Base-by-base conservation (phyloP, 495 filamentous ascomycete species). In the Daldinia grandis region DNA sequence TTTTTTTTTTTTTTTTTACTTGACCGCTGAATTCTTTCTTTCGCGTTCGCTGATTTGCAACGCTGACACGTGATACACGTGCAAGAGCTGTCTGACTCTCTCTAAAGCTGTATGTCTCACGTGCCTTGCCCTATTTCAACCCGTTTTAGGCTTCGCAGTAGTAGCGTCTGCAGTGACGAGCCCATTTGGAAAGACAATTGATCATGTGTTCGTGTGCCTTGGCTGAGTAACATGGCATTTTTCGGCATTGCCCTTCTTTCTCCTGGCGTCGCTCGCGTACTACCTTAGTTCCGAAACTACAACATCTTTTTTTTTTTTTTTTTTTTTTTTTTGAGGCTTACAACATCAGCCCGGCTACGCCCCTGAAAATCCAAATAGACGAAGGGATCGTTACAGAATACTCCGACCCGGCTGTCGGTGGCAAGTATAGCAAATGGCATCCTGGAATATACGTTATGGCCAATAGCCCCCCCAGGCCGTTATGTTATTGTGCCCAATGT, bases 171-270 rank as follows among this genome's bases (percentile, higher is more conserved):
- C 69, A 38, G 69, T 65, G 64, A 61, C 64, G 58, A 65, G 56
- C 69, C 54, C 47, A 68, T 72, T 61, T 58, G 61, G 64, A 64
- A 60, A 30, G 49, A 56, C 38, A 31, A 4, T 31, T 66, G 64
- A 64, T 68, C 69, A 63, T 68, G 69, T 72, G 56, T 61, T 60
- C 56, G 40, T n/a, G 33, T 25, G 58, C 54, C 54, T 51, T 60
- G 42, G 53, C 33, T 53, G 12, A 64, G 53, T 55, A 42, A 40
- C 49, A 67, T 42, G 60, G 44, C 40, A 38, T 10, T 17, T 62
- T 14, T 15, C 47, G 56, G 21, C 28, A 49, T 31, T 64, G 51
- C 49, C 59, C 24, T 58, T 33, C 58, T 17, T 59, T 27, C 55
- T 47, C 33, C 44, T n/a, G n/a, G 60, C 24, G 17, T 38, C 28